Conservation (phyloP, 1,139 yeast species). For the Candida buenavistaensis region DNA sequence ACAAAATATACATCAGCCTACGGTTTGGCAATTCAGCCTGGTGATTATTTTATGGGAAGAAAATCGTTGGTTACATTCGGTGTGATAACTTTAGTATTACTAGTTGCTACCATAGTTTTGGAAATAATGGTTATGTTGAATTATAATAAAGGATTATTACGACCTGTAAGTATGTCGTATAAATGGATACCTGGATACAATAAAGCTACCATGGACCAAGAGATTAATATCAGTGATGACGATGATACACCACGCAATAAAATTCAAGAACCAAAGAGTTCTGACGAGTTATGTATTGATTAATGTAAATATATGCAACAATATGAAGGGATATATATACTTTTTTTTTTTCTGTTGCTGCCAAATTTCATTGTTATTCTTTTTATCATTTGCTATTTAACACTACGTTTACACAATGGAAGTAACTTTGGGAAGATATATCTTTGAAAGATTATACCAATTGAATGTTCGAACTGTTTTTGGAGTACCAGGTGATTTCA, state of each 20-base stretch:
- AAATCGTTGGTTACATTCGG: slow-evolving; percentile 52
- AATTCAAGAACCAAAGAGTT: slow-evolving; percentile 1
- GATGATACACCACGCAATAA: background rate
- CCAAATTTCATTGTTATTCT: slow-evolving; percentile 1
- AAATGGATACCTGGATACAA: slow-evolving; percentile 16
- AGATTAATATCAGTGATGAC: slow-evolving; percentile 10
- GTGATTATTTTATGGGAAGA: slow-evolving; percentile 47
- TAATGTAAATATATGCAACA: background rate
- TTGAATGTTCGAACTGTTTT: slow-evolving; percentile 40
- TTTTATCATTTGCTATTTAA: background rate
- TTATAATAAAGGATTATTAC: slow-evolving; percentile 42
- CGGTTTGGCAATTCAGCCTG: slow-evolving; percentile 23
- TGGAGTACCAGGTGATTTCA: slow-evolving; percentile 46
- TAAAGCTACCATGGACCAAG: slow-evolving; percentile 1
- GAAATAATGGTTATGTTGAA: slow-evolving; percentile 38
- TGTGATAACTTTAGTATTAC: slow-evolving; percentile 41
- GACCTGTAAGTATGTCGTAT: slow-evolving; percentile 27
- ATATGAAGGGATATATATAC: background rate
- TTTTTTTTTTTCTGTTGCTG: slow-evolving; percentile 1
- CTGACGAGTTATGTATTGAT: slow-evolving; percentile 6
- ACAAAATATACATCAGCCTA: slow-evolving; percentile 40
- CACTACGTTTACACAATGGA: no score
- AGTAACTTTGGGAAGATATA: slow-evolving; percentile 42
- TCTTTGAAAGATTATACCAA: slow-evolving; percentile 46
- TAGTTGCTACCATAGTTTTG: slow-evolving; percentile 36